Evolutionary conservation across 768 basidiomycete genomes (phyloP), one percentile per base, ranked within the genome.

Genomic region (Kwoniella europaea): DNA sequence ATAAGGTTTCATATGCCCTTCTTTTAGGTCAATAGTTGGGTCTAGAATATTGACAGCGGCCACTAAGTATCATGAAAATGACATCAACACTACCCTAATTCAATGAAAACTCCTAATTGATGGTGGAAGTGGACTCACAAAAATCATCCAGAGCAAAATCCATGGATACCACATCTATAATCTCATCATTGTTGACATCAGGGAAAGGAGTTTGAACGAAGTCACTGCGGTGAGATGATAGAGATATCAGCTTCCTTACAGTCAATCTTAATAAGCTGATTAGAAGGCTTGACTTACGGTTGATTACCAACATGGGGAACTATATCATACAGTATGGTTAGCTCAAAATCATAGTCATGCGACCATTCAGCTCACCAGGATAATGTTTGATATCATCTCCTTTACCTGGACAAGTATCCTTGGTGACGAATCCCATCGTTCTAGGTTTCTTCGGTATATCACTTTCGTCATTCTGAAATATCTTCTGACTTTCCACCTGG

Each of bases 351-450:
- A 35, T 35, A 35, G 4, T 55, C 20, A 13, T 18, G 29, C 20
- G 57, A 16, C 5, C 13, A 15, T 4, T 7, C 16, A 61, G 59
- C 78, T 76, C 41, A 82, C 82, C 69, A 42, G 82, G 80, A 9
- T 78, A 72, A 71, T 83, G 82, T 56, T 79, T 77, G 54, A 80
- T 76, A 70, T 83, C 82, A 68, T 83, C 82, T 2, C 82, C 82
- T 29, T 65, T 71, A 3, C 77, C 79, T 13, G 74, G 74, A 69
- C 80, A 76, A 60, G 59, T 68, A 56, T 76, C 74, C 42, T 71
- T 72, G 18, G 78, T 78, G n/a, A 77, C 77, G 53, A 76, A 76
- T 44, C 75, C 75, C 73, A 75, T 35, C 13, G 73, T 77, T 41
- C 71, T 55, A 3, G 42, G 54, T n/a, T 71, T 67, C 62, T 67